Percentiles rank a stretch among this genome's conserved stretches.
These are phyloP conservation scores for Amanita molliuscula DNA, from an alignment of 768 basidiomycete species.

Conservation along the genomic window DNA sequence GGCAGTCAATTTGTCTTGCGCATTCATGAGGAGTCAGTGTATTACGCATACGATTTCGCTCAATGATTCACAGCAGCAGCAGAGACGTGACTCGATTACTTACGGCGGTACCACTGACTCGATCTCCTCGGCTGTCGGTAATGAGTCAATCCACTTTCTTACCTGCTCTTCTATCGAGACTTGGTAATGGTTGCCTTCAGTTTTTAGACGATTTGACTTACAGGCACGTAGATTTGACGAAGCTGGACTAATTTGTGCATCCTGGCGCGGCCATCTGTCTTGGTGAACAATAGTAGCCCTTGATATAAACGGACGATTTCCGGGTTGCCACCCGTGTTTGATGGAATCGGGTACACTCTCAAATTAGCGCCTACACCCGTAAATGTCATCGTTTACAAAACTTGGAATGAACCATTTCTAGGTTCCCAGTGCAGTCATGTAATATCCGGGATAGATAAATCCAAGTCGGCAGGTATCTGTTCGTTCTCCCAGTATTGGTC, in stretches of 20 bases:
- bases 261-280: not conserved
- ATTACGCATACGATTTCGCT: not conserved
- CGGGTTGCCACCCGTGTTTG: too few relatives aligned
- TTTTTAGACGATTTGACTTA: too few relatives aligned
- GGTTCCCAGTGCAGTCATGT: too few relatives aligned
- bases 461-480: slow-evolving; percentile 26
- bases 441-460: slow-evolving; percentile 12
- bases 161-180: slow-evolving; percentile 21
- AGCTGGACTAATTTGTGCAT: not conserved
- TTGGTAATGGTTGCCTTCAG: too few relatives aligned
- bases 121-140: slow-evolving; percentile 23
- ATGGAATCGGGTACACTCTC: too few relatives aligned
- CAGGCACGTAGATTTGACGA: not conserved
- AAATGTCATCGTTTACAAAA: too few relatives aligned
- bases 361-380: not conserved
- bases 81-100: slow-evolving; percentile 26
- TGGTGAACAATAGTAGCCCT: not conserved
- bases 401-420: too few relatives aligned
- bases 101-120: slow-evolving; percentile 21
- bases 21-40: slow-evolving; percentile 26
- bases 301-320: too few relatives aligned
- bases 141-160: slow-evolving; percentile 31
- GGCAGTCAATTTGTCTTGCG: slow-evolving; percentile 33
- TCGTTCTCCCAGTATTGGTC: slow-evolving; percentile 34
- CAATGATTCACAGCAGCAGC: not conserved